Conservation (phyloP, 2,329 filamentous ascomycete species). For the Trichoderma afroharzianum region DNA sequence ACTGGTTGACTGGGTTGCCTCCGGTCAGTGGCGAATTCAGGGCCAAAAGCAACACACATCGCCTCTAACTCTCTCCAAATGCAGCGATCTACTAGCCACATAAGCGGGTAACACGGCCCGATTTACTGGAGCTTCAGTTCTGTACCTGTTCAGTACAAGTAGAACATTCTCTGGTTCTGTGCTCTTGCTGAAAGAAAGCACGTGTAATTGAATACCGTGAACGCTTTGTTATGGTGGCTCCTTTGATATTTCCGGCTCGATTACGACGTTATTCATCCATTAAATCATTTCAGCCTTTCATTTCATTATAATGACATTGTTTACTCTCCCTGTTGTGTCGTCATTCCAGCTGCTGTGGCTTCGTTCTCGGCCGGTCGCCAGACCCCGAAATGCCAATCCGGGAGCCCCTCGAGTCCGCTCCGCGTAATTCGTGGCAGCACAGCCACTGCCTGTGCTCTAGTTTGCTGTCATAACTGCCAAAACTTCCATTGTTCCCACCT, state of each 20-base stretch:
- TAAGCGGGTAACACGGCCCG: not conserved
- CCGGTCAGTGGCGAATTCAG: not conserved
- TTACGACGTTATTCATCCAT: not conserved
- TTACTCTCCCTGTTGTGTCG: not conserved
- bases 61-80: not conserved
- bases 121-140: not conserved
- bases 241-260: not conserved
- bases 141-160: not conserved
- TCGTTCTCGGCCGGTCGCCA: not conserved
- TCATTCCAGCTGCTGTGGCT: not conserved
- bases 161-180: not conserved
- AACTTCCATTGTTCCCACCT: not conserved
- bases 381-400: not conserved
- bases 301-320: not conserved
- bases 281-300: not conserved
- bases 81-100: not conserved
- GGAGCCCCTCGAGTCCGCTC: not conserved
- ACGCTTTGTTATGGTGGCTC: not conserved
- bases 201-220: not conserved
- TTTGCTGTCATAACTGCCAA: not conserved
- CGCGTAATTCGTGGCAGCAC: not conserved
- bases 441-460: not conserved
- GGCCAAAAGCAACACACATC: not conserved
- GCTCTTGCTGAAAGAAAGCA: not conserved
- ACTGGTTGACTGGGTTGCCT: constrained; percentile 6